Base-by-base conservation (phyloP, 1,139 yeast genomes). In the Taiozyma sp. region DNA sequence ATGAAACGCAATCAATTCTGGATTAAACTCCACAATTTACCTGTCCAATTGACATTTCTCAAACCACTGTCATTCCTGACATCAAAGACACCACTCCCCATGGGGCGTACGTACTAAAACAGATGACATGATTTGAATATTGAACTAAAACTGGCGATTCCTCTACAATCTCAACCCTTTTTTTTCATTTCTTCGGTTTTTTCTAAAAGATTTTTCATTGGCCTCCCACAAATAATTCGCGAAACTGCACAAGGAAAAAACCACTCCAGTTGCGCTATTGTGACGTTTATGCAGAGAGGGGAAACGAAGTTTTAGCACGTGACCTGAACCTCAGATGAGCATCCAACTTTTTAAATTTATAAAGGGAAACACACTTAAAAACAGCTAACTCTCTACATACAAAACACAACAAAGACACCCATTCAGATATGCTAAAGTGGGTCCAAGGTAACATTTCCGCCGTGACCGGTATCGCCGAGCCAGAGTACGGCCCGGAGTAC, bases 381-480 rank as follows among this genome's bases (percentile, higher is more conserved):
- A 24, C 26, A 24, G 7, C 26, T 7, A 24, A 24, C 1, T 10
- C 13, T 16, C 16, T 6, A 35, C 19, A 19, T 7, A 35, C 11
- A n/a, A 10, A 37, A 6, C 13, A 6, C 11, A 9, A 37, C 7
- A 19, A 19, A 37, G 14, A 37, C 14, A 19, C 14, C 6, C 19
- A 19, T 7, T 16, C 14, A 19, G 16, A 19, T 4, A 86, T 86
- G 95, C 73, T 86, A 50, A 86, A 83, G 79, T 85, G 90, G 90
- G 87, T 86, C 55, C 93, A 86, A 75, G 86, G 91, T 54, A 73
- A 96, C 50, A 80, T 93, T 46, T 89, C 98, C 22, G 93, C 95
- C 6, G 93, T 90, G 45, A 95, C 97, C 8, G 99, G 99, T 48
- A 81, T 96, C 19, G 96, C 97, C 2, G 99, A 93, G 69, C 99